These are phyloP conservation scores for Orbilia quercus DNA, from an alignment of 2,329 filamentous ascomycete species.

Conservation along the genomic window DNA sequence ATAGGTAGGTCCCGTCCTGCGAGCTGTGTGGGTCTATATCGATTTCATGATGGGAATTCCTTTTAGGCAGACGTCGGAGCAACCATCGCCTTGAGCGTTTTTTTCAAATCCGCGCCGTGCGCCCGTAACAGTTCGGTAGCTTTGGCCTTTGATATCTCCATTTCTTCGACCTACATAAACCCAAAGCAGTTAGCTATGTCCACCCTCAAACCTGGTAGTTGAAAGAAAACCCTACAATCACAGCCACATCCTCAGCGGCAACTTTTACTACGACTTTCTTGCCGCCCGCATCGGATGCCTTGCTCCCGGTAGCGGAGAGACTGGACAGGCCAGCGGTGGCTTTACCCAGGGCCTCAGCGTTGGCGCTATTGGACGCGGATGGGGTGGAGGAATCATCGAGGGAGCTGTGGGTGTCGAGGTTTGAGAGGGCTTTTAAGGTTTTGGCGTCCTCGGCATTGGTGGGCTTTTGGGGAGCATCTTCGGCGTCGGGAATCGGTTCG, in stretches of 20 bases:
- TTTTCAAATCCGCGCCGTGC: conserved; percentile 76
- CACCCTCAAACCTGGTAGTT: background rate
- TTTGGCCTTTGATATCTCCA: conserved; percentile 77
- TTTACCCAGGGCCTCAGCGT: conserved; percentile 65
- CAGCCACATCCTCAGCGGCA: conserved; percentile 75
- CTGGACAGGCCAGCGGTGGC: conserved; percentile 65
- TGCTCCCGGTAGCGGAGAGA: conserved; percentile 61
- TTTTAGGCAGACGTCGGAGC: conserved; percentile 58
- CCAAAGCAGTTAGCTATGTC: background rate
- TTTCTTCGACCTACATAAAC: conserved; percentile 70
- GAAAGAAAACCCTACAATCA: conserved; percentile 68
- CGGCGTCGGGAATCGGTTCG: conserved; percentile 40
- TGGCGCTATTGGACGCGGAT: conserved; percentile 23
- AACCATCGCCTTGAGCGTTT: conserved; percentile 74
- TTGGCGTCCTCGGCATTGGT: conserved; percentile 59
- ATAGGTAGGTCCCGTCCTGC: too few relatives aligned
- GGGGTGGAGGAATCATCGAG: conserved; percentile 46
- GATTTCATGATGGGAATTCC: too few relatives aligned
- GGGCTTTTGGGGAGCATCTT: conserved; percentile 54
- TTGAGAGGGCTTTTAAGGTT: conserved; percentile 58
- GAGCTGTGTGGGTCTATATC: too few relatives aligned
- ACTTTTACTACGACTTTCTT: conserved; percentile 71
- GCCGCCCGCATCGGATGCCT: conserved; percentile 31
- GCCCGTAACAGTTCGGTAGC: conserved; percentile 79
- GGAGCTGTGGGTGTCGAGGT: conserved; percentile 50